Percentiles rank a stretch among this genome's conserved stretches.
These are phyloP conservation scores for Fusarium pseudograminearum DNA, from an alignment of 2,329 filamentous ascomycete genomes.

Conservation along the genomic window DNA sequence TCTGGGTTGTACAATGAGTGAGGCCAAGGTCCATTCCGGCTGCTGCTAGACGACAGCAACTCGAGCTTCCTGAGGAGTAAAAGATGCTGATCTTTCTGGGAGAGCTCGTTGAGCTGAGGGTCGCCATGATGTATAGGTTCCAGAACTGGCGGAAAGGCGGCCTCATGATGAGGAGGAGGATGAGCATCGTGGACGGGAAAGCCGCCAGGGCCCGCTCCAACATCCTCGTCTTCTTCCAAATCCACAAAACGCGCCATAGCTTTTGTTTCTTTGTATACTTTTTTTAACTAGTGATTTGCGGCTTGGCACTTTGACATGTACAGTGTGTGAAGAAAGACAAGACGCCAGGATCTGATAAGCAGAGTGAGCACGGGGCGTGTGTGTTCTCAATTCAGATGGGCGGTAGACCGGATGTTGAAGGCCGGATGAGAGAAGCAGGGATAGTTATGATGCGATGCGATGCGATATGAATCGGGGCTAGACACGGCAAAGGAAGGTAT, in stretches of 20 bases:
- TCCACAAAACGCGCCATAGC: slow-evolving; percentile 50
- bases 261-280: slow-evolving; percentile 13
- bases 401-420: slow-evolving; percentile 42
- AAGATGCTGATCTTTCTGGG: slow-evolving; percentile 46
- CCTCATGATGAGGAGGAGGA: slow-evolving; percentile 43
- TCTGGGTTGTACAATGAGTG: slow-evolving; percentile 44
- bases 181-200: slow-evolving; percentile 29
- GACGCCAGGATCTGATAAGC: slow-evolving; percentile 50
- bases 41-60: slow-evolving; percentile 35
- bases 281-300: slow-evolving; percentile 16
- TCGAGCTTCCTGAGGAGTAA: slow-evolving; percentile 46
- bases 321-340: slow-evolving; percentile 25
- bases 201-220: slow-evolving; percentile 34
- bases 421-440: slow-evolving; percentile 35
- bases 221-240: slow-evolving; percentile 47
- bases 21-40: slow-evolving; percentile 48
- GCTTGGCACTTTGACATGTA: slow-evolving; percentile 28
- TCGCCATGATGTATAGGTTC: slow-evolving; percentile 44
- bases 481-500: slow-evolving; percentile 24
- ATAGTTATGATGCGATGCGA: not conserved
- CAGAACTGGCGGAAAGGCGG: slow-evolving; percentile 43
- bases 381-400: slow-evolving; percentile 10
- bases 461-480: slow-evolving; percentile 31
- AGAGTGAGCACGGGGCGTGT: slow-evolving; percentile 20
- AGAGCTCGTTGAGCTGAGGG: slow-evolving; percentile 33